Evolutionary conservation across 805 yeast species (phyloP), one percentile per base, ranked within the genome.

Genomic region (Starmerella khaoyaiensis): DNA sequence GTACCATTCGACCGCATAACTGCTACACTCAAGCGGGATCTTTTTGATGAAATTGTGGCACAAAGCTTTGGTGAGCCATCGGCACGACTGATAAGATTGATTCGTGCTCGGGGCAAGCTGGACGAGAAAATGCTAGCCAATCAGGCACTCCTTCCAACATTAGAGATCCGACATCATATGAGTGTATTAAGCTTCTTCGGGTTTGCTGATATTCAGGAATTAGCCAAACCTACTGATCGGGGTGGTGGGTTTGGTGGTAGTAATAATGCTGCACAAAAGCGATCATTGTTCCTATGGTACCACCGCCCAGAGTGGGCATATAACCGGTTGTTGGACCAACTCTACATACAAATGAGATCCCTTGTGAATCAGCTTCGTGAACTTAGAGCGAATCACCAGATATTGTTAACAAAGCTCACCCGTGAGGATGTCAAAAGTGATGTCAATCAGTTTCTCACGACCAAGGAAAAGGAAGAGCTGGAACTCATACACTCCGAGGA

Each of bases 361-460:
- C 52, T 75, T 39, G 49, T 57, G 29, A 35, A 39, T n/a, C 47
- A 59, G 12, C 36, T 59, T 12, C 30, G 44, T 2, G 51, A 47
- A 4, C 62, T 64, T 35, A 76, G 80, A 44, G 57, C 57, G 18
- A 76, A 73, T 24, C 74, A 83, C 54, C 63, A 69, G 24, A 73
- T 77, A 5, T 65, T 87, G 39, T 61, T 86, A 37, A 76, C 76
- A 21, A 87, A 87, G 57, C 75, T 86, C 39, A 78, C 77, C 45
- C 71, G 98, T 59, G 93, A 79, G 44, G 97, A 90, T 53, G 95
- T 87, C 14, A 74, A 72, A 51, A 93, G 90, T 1, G 71, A 71
- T 46, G 94, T 82, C 54, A 71, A 70, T 21, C 83, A 78, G 49
- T 66, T 79, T 42, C 59, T 90, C 33, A 62, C 84, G 27, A 76